Evolutionary conservation across 192 early-diverging fungal genomes (phyloP).

Genomic region (Allomyces javanicus): DNA sequence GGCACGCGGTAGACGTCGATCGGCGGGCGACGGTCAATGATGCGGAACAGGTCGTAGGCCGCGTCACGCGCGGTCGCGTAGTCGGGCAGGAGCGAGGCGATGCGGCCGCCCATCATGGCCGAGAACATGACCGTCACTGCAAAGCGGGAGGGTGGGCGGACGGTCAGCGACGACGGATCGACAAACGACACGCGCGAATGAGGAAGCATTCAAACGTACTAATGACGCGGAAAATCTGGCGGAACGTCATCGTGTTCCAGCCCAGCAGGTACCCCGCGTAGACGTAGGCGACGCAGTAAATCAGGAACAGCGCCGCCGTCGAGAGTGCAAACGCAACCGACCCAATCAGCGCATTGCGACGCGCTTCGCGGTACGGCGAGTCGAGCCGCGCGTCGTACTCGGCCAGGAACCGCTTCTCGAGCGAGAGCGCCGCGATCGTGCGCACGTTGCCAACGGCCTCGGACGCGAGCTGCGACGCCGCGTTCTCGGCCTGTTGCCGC

Average conservation of each 20-base stretch:
- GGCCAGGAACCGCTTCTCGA: constrained; percentile 46
- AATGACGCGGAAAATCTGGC: constrained; percentile 44
- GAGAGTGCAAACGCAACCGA: constrained; percentile 54
- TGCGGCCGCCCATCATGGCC: constrained; percentile 38
- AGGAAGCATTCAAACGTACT: constrained; percentile 57
- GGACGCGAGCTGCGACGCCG: constrained; percentile 56
- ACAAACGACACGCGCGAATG: no score
- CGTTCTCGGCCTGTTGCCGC: constrained; percentile 53
- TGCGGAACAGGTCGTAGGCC: constrained; percentile 43
- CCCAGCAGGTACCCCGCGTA: constrained; percentile 40
- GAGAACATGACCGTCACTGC: constrained; percentile 23
- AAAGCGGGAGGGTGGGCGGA: no score
- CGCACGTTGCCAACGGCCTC: constrained; percentile 72
- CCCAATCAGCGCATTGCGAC: constrained; percentile 35
- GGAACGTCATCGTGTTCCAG: constrained; percentile 17
- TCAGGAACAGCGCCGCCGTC: constrained; percentile 46
- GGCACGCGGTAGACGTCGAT: constrained; percentile 39
- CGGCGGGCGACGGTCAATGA: constrained; percentile 44
- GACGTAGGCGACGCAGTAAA: constrained; percentile 55
- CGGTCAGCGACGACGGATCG: no score
- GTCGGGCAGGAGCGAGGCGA: constrained; percentile 48
- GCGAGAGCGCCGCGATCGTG: constrained; percentile 62
- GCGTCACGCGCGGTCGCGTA: constrained; percentile 60
- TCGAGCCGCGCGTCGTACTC: constrained; percentile 39
- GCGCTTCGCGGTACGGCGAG: constrained; percentile 45